phyloP scores from a whole-genome alignment of 331 rosid species.

The Malus hybrid region DNA sequence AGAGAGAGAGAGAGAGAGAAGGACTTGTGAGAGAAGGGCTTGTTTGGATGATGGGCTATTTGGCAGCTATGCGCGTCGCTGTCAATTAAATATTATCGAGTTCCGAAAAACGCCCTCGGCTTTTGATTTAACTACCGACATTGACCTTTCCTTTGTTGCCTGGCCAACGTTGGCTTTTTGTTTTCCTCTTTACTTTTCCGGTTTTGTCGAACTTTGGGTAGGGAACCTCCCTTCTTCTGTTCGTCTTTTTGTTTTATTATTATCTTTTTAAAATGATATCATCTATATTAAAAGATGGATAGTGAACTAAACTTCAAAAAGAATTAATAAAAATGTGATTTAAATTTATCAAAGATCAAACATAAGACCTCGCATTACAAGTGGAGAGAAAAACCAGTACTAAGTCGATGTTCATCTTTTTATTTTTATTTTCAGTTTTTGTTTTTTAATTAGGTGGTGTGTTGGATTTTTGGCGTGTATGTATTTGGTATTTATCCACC shows the following conservation, averaged over 20 bases:
- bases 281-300: rapidly evolving
- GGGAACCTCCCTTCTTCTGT: constrained; percentile 1
- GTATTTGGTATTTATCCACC: background rate
- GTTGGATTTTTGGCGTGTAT: background rate
- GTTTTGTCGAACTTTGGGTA: constrained; percentile 18
- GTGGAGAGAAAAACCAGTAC: no score
- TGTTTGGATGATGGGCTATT: constrained; percentile 68
- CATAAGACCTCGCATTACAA: no score
- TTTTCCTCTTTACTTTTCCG: background rate
- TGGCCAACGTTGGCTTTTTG: background rate
- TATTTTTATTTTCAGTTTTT: background rate
- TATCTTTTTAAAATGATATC: background rate
- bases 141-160: background rate
- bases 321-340: no score
- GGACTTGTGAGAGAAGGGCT: constrained; percentile 7
- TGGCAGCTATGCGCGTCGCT: constrained; percentile 67
- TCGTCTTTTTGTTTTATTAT: background rate
- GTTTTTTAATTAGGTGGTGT: background rate
- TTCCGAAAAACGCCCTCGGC: constrained; percentile 26
- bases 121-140: constrained; percentile 40
- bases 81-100: constrained; percentile 26
- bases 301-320: rapidly evolving
- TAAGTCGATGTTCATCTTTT: background rate
- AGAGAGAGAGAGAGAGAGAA: constrained; percentile 32
- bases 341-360: no score